A percentile compares a stretch with the other conserved stretches of the same genome.
Evolutionary conservation across 2,329 filamentous ascomycete genomes (phyloP).

Genomic region (Dactylella cylindrospora): DNA sequence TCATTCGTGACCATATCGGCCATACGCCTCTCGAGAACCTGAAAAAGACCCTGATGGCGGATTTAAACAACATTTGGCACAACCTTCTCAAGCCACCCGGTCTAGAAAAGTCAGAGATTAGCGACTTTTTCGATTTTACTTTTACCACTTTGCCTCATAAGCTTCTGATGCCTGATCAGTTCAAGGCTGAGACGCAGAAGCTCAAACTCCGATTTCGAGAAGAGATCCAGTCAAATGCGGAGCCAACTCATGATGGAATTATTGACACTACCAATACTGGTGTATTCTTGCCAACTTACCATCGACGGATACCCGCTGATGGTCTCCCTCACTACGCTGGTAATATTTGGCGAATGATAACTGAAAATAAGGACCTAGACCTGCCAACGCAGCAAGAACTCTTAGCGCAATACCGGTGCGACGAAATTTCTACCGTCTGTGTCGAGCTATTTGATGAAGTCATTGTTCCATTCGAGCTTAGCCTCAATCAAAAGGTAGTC

Average conservation of each 20-base stretch:
- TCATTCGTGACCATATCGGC: slow-evolving; percentile 94
- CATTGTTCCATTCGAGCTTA: slow-evolving; percentile 81
- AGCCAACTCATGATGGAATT: slow-evolving; percentile 55
- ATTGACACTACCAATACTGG: slow-evolving; percentile 53
- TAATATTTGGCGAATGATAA: slow-evolving; percentile 97
- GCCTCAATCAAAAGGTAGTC: slow-evolving; percentile 71
- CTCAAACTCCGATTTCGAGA: slow-evolving; percentile 79
- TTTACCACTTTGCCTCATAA: slow-evolving; percentile 96
- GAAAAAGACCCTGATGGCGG: slow-evolving; percentile 84
- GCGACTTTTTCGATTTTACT: slow-evolving; percentile 98
- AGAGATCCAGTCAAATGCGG: slow-evolving; percentile 65
- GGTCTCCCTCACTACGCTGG: slow-evolving; percentile 94
- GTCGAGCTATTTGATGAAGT: slow-evolving; percentile 77
- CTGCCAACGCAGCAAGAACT: slow-evolving; percentile 95
- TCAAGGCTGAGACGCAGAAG: slow-evolving; percentile 74
- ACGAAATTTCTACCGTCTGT: slow-evolving; percentile 92
- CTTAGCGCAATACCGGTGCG: slow-evolving; percentile 93
- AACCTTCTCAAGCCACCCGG: slow-evolving; percentile 88
- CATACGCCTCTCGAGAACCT: slow-evolving; percentile 87
- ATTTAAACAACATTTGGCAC: slow-evolving; percentile 87
- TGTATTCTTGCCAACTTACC: slow-evolving; percentile 90
- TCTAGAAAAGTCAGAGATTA: slow-evolving; percentile 82
- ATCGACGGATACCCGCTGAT: slow-evolving; percentile 91
- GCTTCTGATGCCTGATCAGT: slow-evolving; percentile 90
- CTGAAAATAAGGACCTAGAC: slow-evolving; percentile 97